Evolutionary conservation across 2,329 filamentous ascomycete species (phyloP).

Genomic region (Coniochaeta prunicola): DNA sequence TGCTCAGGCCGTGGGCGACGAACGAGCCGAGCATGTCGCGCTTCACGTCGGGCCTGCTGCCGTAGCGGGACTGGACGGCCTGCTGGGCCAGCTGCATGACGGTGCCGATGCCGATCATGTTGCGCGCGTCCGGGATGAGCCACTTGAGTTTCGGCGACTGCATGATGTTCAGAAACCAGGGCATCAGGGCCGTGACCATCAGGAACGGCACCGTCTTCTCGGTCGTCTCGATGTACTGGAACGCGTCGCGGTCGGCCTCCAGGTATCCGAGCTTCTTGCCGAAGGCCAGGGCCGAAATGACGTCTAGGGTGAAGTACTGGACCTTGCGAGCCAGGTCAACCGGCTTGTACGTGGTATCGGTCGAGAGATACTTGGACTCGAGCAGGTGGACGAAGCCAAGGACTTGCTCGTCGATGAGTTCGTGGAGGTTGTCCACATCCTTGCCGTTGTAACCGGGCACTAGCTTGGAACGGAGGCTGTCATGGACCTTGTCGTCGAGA

Average conservation of each 20-base stretch:
- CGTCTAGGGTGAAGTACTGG: conserved; percentile 47
- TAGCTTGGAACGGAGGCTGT: conserved; percentile 26
- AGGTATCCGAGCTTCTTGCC: conserved; percentile 41
- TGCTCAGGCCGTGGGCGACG: conserved; percentile 23
- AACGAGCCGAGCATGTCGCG: conserved; percentile 34
- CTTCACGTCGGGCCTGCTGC: conserved; percentile 10
- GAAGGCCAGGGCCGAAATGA: conserved; percentile 44
- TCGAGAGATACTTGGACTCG: conserved; percentile 28
- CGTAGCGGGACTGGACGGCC: conserved; percentile 15
- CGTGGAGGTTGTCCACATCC: conserved; percentile 20
- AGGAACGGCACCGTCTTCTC: conserved; percentile 24
- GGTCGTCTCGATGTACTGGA: conserved; percentile 32
- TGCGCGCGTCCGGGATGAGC: conserved; percentile 31
- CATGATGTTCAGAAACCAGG: conserved; percentile 31
- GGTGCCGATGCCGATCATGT: conserved; percentile 29
- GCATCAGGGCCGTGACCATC: conserved; percentile 33
- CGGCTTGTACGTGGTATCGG: conserved; percentile 22
- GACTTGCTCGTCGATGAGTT: conserved; percentile 37
- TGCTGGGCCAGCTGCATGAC: conserved; percentile 22
- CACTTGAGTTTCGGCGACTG: conserved; percentile 26
- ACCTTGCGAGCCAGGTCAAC: conserved; percentile 42
- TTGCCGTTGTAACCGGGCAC: conserved; percentile 19
- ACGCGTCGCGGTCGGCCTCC: conserved; percentile 34
- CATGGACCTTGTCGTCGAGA: conserved; percentile 37
- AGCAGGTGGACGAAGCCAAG: conserved; percentile 37